phyloP scores from a whole-genome alignment of 495 filamentous ascomycete species.

The Thozetella sp. region DNA sequence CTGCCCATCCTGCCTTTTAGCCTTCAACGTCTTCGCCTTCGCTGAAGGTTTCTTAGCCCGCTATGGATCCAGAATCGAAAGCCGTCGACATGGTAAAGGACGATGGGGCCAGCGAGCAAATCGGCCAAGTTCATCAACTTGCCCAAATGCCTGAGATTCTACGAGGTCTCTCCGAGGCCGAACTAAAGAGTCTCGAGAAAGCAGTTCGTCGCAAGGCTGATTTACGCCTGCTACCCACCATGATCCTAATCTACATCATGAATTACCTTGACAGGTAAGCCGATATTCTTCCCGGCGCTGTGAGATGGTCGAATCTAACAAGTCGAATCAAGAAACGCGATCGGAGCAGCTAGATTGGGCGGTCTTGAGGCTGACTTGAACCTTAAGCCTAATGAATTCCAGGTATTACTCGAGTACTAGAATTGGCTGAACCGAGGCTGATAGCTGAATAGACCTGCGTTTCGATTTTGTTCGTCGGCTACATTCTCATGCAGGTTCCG shows the following conservation, averaged over 20 bases:
- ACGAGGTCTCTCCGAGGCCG: slow-evolving; percentile 1
- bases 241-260: slow-evolving; percentile 68
- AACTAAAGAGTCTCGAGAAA: background rate
- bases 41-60: no score
- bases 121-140: background rate
- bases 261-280: slow-evolving; percentile 62
- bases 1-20: background rate
- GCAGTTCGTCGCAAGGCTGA: slow-evolving; percentile 60
- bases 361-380: slow-evolving; percentile 28
- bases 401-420: slow-evolving; percentile 16
- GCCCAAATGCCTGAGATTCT: slow-evolving; percentile 2
- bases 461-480: slow-evolving; percentile 60
- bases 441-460: background rate
- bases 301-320: background rate
- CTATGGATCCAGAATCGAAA: slow-evolving; percentile 2
- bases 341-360: slow-evolving; percentile 28
- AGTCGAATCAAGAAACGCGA: slow-evolving; percentile 15
- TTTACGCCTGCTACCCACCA: slow-evolving; percentile 56
- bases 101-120: background rate
- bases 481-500: slow-evolving; percentile 50
- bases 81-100: background rate
- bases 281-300: no score
- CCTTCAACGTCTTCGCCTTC: no score
- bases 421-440: slow-evolving; percentile 24
- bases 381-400: slow-evolving; percentile 30